A percentile compares a stretch with the other conserved stretches of the same genome.
Conservation (phyloP, 2,329 filamentous ascomycete genomes). For the Chlorencoelia australis region DNA sequence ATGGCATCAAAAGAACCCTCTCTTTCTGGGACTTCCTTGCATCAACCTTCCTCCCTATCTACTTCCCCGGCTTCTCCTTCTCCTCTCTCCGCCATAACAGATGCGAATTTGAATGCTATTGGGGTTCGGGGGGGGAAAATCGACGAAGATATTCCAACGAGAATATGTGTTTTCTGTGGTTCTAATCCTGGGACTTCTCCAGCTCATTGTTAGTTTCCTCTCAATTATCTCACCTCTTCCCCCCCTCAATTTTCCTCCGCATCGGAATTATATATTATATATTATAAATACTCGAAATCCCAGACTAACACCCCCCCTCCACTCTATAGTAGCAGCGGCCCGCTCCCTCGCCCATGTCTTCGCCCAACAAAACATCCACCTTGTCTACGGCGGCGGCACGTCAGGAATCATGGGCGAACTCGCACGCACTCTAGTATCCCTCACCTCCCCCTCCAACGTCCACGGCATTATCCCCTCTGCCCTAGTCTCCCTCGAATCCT, state of each 20-base stretch:
- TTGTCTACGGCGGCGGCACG: slow-evolving; percentile 94
- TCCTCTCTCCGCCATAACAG: neutral
- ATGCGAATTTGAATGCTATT: too few relatives aligned
- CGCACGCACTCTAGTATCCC: slow-evolving; percentile 72
- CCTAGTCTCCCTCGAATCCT: slow-evolving; percentile 63
- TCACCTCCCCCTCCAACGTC: slow-evolving; percentile 71
- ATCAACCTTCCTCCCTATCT: slow-evolving; percentile 1
- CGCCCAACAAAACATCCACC: slow-evolving; percentile 64
- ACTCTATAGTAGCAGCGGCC: slow-evolving; percentile 58
- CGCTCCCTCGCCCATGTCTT: slow-evolving; percentile 63
- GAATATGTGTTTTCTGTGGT: slow-evolving; percentile 60
- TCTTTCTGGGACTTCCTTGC: slow-evolving; percentile 9
- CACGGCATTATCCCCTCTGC: slow-evolving; percentile 91
- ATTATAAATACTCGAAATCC: too few relatives aligned
- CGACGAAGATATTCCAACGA: too few relatives aligned
- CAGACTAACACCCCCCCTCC: too few relatives aligned
- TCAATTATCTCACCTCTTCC: neutral
- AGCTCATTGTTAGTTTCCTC: too few relatives aligned
- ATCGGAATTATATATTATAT: too few relatives aligned
- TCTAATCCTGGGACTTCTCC: slow-evolving; percentile 64
- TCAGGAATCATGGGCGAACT: slow-evolving; percentile 93
- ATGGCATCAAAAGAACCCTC: slow-evolving; percentile 33
- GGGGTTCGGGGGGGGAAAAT: too few relatives aligned
- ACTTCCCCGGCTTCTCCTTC: too few relatives aligned
- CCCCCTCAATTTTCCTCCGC: neutral